Percentiles rank a stretch among this genome's conserved stretches.
phyloP scores from a whole-genome alignment of 805 yeast genomes.

The Starmerella gropengiesseri region DNA sequence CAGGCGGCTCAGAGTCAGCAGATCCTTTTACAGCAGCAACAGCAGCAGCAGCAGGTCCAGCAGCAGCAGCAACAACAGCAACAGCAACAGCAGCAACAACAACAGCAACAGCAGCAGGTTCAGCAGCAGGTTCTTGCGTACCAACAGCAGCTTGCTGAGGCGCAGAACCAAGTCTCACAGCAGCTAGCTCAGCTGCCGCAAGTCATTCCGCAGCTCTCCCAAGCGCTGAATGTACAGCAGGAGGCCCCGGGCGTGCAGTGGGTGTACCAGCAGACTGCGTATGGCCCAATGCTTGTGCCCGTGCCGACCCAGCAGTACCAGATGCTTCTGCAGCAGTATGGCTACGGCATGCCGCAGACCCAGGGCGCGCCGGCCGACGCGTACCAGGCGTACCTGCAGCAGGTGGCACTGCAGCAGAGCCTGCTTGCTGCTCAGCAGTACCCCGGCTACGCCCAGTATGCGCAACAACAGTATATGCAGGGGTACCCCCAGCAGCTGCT shows the following conservation, averaged over 20 bases:
- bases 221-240: background rate
- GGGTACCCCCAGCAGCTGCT: constrained; percentile 13
- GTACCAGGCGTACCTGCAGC: constrained; percentile 15
- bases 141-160: constrained; percentile 2
- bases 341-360: background rate
- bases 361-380: constrained; percentile 6
- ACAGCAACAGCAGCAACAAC: constrained; percentile 3
- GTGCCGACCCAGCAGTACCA: constrained; percentile 23
- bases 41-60: constrained; percentile 1
- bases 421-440: constrained; percentile 6
- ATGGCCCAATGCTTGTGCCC: constrained; percentile 22
- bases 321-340: constrained; percentile 10
- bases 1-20: constrained; percentile 4
- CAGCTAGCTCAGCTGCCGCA: constrained; percentile 2
- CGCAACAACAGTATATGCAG: background rate
- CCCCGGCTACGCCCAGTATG: constrained; percentile 1
- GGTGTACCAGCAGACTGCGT: constrained; percentile 17
- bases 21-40: too few relatives aligned
- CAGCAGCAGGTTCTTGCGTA: constrained; percentile 1
- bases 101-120: constrained; percentile 1
- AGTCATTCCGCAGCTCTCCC: background rate
- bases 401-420: constrained; percentile 12
- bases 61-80: constrained; percentile 7
- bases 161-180: background rate
- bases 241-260: constrained; percentile 8